Percentiles rank a stretch among this genome's conserved stretches.
Conservation (phyloP, 1,139 yeast species). For the Debaryomyces fabryi region DNA sequence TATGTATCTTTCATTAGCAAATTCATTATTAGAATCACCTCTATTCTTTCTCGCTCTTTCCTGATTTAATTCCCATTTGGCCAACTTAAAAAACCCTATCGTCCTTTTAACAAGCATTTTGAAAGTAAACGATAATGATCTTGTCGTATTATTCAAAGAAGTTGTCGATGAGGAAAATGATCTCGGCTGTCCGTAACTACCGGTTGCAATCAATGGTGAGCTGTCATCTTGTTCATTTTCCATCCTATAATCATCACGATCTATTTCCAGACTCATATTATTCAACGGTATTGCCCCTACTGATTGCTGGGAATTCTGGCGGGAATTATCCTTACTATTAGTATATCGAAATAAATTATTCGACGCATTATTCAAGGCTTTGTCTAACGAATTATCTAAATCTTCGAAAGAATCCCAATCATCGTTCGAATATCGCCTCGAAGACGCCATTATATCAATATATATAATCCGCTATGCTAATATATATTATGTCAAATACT, state of each 20-base stretch:
- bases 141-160: constrained; percentile 18
- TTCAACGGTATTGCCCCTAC: constrained; percentile 33
- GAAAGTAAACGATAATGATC: constrained; percentile 19
- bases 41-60: constrained; percentile 22
- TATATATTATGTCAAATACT: background rate
- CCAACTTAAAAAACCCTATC: constrained; percentile 27
- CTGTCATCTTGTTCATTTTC: constrained; percentile 23
- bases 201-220: constrained; percentile 31
- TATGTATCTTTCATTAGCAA: constrained; percentile 32
- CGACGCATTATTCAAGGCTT: constrained; percentile 45
- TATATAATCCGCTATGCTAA: background rate
- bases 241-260: constrained; percentile 9
- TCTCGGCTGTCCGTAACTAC: constrained; percentile 19
- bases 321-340: constrained; percentile 14
- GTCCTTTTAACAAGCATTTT: constrained; percentile 19
- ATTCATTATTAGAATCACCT: constrained; percentile 13
- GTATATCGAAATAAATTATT: constrained; percentile 29
- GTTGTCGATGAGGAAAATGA: constrained; percentile 27
- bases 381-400: constrained; percentile 45
- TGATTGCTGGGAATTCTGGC: constrained; percentile 29
- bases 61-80: constrained; percentile 31
- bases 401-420: constrained; percentile 44
- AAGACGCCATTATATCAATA: constrained; percentile 11
- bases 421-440: constrained; percentile 20
- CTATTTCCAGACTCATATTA: constrained; percentile 17